phyloP scores from a whole-genome alignment of 164 flowering plant genomes.

The Amborella trichopoda region DNA sequence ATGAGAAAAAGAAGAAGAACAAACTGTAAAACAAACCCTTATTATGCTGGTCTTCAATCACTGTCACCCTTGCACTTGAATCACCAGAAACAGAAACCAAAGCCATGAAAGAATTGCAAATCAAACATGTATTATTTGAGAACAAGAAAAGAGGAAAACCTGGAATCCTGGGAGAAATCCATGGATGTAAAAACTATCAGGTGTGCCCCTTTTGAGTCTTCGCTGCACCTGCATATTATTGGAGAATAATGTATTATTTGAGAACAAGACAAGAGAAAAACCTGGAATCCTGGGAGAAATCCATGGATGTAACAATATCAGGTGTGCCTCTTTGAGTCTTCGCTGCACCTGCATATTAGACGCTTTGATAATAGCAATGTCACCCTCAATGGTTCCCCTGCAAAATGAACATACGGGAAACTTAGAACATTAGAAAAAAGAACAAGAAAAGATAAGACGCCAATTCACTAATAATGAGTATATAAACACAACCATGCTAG shows the following conservation, averaged over 20 bases:
- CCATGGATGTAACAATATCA: slow-evolving; percentile 62
- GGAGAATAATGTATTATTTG: no score
- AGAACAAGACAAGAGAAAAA: no score
- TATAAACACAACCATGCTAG: no score
- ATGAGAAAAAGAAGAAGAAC: no score
- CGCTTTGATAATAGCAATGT: slow-evolving; percentile 41
- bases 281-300: slow-evolving; percentile 81
- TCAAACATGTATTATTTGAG: no score
- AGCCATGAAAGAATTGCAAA: slow-evolving; percentile 30
- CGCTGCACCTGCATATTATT: no score
- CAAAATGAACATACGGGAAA: no score
- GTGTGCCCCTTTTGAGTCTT: no score
- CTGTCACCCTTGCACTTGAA: slow-evolving; percentile 73
- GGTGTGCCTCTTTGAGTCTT: slow-evolving; percentile 55
- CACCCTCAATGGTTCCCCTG: slow-evolving; percentile 81
- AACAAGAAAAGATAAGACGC: no score
- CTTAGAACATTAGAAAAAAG: no score
- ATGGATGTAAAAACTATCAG: slow-evolving; percentile 69
- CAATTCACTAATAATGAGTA: no score
- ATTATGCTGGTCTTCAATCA: slow-evolving; percentile 26
- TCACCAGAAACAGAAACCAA: slow-evolving; percentile 71
- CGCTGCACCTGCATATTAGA: slow-evolving; percentile 31
- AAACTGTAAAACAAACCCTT: slow-evolving; percentile 38
- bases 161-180: slow-evolving; percentile 67
- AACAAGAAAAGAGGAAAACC: slow-evolving; percentile 32